Conservation (phyloP, 129 eudicot genomes). For the Logfia minima region DNA sequence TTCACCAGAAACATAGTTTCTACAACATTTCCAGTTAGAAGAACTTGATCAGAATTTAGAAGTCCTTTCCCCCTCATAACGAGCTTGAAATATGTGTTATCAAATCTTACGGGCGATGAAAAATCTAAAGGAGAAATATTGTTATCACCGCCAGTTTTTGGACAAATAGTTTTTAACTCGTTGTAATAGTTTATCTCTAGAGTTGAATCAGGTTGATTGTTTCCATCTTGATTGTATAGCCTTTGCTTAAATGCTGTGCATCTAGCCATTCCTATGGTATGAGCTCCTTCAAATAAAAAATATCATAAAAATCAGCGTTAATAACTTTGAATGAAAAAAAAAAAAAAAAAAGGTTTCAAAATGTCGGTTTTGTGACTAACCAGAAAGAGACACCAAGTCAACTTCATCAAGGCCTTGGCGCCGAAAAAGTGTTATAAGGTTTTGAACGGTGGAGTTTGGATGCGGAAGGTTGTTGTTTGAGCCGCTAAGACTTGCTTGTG, state of each 20-base stretch:
- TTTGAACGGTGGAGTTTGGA: conserved; percentile 76
- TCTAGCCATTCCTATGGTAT: conserved; percentile 89
- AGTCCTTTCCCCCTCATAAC: conserved; percentile 84
- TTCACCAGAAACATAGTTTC: conserved; percentile 59
- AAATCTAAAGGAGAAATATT: conserved; percentile 72
- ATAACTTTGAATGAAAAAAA: neutral
- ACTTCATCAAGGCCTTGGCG: conserved; percentile 73
- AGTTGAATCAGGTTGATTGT: conserved; percentile 72
- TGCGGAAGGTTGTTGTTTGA: conserved; percentile 77
- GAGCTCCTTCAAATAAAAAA: conserved; percentile 59
- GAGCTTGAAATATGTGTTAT: conserved; percentile 87
- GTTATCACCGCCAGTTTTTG: conserved; percentile 71
- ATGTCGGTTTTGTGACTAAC: conserved; percentile 33
- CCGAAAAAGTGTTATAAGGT: conserved; percentile 54
- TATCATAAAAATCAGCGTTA: neutral
- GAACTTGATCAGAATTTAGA: conserved; percentile 74
- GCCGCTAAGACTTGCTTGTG: conserved; percentile 59
- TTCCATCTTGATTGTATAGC: conserved; percentile 80
- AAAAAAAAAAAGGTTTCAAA: neutral
- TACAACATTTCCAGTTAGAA: conserved; percentile 58
- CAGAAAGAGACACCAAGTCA: conserved; percentile 94
- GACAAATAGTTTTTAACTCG: conserved; percentile 64
- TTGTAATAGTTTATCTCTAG: conserved; percentile 72
- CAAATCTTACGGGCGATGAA: conserved; percentile 70
- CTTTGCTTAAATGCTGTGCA: conserved; percentile 77